phyloP scores from a whole-genome alignment of 306 rosid genomes.

The Dryas octopetala region DNA sequence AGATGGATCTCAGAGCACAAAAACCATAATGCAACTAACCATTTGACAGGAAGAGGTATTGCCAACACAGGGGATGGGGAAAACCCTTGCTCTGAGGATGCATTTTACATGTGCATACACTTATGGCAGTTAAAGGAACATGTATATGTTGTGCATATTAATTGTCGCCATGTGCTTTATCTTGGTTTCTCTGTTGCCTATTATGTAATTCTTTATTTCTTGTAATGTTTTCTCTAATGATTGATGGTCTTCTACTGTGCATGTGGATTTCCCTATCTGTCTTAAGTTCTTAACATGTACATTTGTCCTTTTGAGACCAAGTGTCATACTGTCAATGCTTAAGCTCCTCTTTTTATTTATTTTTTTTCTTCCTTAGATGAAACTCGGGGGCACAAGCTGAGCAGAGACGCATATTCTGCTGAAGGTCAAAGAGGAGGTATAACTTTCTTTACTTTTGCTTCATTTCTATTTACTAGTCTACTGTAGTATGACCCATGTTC shows the following conservation, averaged over 20 bases:
- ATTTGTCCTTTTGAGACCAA: background rate
- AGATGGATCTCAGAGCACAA: background rate
- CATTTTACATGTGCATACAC: background rate
- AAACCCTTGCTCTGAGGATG: background rate
- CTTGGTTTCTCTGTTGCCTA: background rate
- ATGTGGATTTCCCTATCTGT: slow-evolving; percentile 2
- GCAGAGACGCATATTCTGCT: slow-evolving; percentile 54
- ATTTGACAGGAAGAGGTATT: background rate
- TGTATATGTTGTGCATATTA: background rate
- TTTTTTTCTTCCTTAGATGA: slow-evolving; percentile 48
- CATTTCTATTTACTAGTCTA: slow-evolving; percentile 23
- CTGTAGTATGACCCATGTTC: slow-evolving; percentile 22
- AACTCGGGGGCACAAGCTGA: slow-evolving; percentile 56
- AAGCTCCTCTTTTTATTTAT: slow-evolving; percentile 8
- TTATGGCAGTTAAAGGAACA: background rate
- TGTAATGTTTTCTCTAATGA: background rate
- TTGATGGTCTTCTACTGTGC: background rate
- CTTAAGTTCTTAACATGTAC: background rate
- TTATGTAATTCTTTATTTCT: background rate
- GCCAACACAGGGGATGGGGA: background rate
- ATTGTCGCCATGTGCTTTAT: background rate
- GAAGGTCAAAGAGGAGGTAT: slow-evolving; percentile 80
- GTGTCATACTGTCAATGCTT: slow-evolving; percentile 24
- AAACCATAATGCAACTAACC: background rate
- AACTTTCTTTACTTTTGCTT: slow-evolving; percentile 23